Evolutionary conservation across 2,329 filamentous ascomycete species (phyloP).

Genomic region (Fusarium longipes): DNA sequence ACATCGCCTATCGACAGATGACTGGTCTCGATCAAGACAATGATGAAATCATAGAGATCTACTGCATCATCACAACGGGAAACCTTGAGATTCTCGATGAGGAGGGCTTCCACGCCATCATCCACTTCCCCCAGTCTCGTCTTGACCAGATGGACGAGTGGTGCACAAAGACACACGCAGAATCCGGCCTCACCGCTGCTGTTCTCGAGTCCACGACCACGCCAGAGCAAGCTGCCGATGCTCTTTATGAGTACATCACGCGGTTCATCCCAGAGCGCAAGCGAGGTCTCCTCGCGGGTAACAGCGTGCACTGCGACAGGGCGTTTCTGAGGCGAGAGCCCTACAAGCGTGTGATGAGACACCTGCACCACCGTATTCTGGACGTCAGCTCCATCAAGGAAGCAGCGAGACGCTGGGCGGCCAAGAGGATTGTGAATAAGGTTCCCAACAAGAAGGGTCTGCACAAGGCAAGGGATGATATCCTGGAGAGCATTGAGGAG

Average conservation of each 20-base stretch:
- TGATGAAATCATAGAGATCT: slow-evolving; percentile 91
- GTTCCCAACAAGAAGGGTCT: slow-evolving; percentile 78
- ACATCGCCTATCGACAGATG: slow-evolving; percentile 73
- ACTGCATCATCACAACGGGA: slow-evolving; percentile 88
- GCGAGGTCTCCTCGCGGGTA: slow-evolving; percentile 84
- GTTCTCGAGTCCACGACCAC: slow-evolving; percentile 80
- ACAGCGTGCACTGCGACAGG: slow-evolving; percentile 91
- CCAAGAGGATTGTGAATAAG: slow-evolving; percentile 57
- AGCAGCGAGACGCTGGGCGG: slow-evolving; percentile 83
- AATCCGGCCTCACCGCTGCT: slow-evolving; percentile 82
- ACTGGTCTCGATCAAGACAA: slow-evolving; percentile 75
- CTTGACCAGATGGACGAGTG: slow-evolving; percentile 87
- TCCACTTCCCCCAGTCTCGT: slow-evolving; percentile 77
- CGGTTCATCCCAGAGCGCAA: slow-evolving; percentile 73
- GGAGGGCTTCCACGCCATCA: slow-evolving; percentile 80
- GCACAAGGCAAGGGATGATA: slow-evolving; percentile 89
- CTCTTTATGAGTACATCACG: slow-evolving; percentile 82
- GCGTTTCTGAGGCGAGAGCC: slow-evolving; percentile 81
- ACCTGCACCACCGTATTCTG: slow-evolving; percentile 89
- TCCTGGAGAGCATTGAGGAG: slow-evolving; percentile 94
- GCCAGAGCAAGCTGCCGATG: slow-evolving; percentile 75
- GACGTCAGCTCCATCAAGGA: slow-evolving; percentile 96
- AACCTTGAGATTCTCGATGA: slow-evolving; percentile 81
- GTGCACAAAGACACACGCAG: slow-evolving; percentile 84
- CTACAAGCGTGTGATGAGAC: slow-evolving; percentile 77